Conservation (phyloP, 108 stramenopile genomes). For the Cyclostephanos invisitatus region DNA sequence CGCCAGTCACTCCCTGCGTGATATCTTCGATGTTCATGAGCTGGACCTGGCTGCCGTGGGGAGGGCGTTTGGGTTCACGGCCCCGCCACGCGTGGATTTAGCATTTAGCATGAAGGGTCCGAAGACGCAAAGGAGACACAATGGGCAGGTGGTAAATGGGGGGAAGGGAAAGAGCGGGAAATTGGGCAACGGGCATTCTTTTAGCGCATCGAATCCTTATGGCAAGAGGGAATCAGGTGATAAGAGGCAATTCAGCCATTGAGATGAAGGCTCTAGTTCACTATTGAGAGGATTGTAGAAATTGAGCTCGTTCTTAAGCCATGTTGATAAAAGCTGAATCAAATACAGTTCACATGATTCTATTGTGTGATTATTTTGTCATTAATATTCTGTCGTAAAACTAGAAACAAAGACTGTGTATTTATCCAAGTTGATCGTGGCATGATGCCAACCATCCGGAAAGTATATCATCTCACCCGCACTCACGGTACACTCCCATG, state of each 20-base stretch:
- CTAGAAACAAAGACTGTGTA: conserved; percentile 91
- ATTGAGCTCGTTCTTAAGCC: neutral
- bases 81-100: conserved; percentile 96
- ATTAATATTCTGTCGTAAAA: conserved; percentile 53
- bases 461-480: conserved; percentile 90
- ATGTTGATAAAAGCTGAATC: neutral
- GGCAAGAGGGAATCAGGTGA: conserved; percentile 86
- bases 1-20: conserved; percentile 95
- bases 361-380: neutral
- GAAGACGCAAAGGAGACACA: conserved; percentile 55
- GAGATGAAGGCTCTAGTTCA: conserved; percentile 8
- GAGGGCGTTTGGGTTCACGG: conserved; percentile 94
- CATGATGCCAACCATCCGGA: conserved; percentile 84
- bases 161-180: conserved; percentile 52
- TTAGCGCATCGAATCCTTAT: conserved; percentile 96
- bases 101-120: conserved; percentile 85
- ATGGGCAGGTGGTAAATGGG: conserved; percentile 45
- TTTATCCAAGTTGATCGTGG: conserved; percentile 86
- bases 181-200: conserved; percentile 79
- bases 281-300: neutral
- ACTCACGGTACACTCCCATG: conserved; percentile 75
- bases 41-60: conserved; percentile 96
- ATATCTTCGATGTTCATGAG: conserved; percentile 97
- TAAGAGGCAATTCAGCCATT: conserved; percentile 91
- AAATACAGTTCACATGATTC: neutral